Evolutionary conservation across 1,139 yeast genomes (phyloP).

Genomic region (Candida freyschussii): DNA sequence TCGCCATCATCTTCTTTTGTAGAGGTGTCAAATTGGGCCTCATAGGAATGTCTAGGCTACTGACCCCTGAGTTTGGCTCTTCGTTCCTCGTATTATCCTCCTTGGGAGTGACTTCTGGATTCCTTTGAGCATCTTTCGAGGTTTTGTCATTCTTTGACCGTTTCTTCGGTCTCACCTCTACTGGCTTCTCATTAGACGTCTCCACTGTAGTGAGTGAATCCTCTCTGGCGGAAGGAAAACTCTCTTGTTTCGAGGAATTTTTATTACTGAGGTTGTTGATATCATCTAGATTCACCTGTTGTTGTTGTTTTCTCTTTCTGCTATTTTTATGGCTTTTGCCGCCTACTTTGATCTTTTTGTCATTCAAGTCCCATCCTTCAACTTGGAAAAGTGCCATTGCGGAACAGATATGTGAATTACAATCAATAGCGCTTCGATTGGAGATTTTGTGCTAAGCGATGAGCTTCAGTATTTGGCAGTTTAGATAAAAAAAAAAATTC

Average conservation of each 20-base stretch:
- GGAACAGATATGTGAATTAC: not conserved
- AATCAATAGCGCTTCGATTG: too few species aligned
- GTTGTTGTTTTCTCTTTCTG: conserved; percentile 28
- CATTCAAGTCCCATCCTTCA: conserved; percentile 74
- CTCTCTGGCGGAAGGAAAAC: too few species aligned
- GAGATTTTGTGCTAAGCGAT: too few species aligned
- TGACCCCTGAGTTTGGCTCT: conserved; percentile 13
- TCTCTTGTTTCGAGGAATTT: conserved; percentile 4
- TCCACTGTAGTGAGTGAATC: too few species aligned
- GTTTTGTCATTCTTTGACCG: conserved; percentile 11
- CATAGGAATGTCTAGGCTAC: conserved; percentile 18
- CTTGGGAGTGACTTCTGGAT: conserved; percentile 10
- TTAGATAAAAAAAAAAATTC: not conserved
- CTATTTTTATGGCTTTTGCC: conserved; percentile 23
- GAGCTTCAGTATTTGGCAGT: too few species aligned
- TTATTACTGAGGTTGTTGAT: conserved; percentile 1
- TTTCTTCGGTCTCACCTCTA: conserved; percentile 10
- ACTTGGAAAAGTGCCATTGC: conserved; percentile 71
- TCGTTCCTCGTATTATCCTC: conserved; percentile 1
- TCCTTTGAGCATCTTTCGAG: conserved; percentile 3
- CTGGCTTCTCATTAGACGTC: too few species aligned
- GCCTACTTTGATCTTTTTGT: conserved; percentile 15
- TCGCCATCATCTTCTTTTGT: conserved; percentile 94
- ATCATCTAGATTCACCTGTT: conserved; percentile 4
- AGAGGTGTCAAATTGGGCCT: conserved; percentile 68